Evolutionary conservation across 345 rosid genomes (phyloP).

Genomic region (Linum tenue): DNA sequence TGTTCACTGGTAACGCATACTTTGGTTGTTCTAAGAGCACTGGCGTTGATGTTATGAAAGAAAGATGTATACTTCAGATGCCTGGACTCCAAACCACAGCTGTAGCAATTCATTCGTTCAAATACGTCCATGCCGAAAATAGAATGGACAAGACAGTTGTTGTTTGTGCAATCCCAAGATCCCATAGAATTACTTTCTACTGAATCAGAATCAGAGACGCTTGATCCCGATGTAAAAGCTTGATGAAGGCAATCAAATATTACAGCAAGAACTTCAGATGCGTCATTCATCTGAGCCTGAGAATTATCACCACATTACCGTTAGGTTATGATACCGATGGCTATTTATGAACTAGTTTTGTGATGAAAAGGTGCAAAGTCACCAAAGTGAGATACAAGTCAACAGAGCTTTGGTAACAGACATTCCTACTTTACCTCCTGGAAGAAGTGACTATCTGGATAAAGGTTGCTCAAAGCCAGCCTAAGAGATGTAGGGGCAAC

Average conservation of each 20-base stretch:
- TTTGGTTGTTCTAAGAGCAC: conserved; percentile 80
- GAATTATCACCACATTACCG: conserved; percentile 18
- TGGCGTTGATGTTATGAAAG: conserved; percentile 89
- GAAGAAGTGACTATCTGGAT: conserved; percentile 82
- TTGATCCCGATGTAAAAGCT: conserved; percentile 53
- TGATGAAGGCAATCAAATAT: conserved; percentile 86
- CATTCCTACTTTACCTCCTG: conserved; percentile 60
- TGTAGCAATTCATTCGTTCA: conserved; percentile 71
- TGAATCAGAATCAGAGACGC: conserved; percentile 54
- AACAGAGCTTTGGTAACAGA: conserved; percentile 7
- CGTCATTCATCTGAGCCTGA: conserved; percentile 99
- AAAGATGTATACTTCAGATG: conserved; percentile 84
- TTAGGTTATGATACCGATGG: background rate
- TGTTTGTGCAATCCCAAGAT: conserved; percentile 74
- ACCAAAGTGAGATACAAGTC: background rate
- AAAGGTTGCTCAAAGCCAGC: conserved; percentile 80
- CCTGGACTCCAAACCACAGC: conserved; percentile 77
- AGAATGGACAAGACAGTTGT: conserved; percentile 69
- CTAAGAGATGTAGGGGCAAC: conserved; percentile 84
- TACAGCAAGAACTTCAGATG: conserved; percentile 87
- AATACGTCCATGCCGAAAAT: conserved; percentile 85
- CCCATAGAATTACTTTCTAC: conserved; percentile 49
- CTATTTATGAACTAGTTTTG: background rate
- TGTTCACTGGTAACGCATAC: conserved; percentile 26
- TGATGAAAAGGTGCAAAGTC: conserved; percentile 2